Conservation (phyloP, 108 stramenopile species). For the Hondaea fermentalgiana region DNA sequence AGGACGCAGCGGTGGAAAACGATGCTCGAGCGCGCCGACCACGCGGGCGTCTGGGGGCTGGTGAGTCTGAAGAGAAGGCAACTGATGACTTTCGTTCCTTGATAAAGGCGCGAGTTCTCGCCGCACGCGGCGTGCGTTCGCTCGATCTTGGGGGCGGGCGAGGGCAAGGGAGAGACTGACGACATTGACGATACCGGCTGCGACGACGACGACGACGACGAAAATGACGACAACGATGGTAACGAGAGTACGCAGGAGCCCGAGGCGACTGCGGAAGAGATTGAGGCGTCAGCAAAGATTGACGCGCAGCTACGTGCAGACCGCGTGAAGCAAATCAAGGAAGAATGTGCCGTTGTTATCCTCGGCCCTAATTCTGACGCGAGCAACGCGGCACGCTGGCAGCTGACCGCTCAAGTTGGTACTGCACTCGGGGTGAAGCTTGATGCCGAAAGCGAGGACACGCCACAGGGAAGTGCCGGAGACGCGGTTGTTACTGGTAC, state of each 20-base stretch:
- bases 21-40: neutral
- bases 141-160: too few relatives aligned
- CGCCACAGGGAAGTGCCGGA: too few relatives aligned
- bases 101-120: too few relatives aligned
- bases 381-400: neutral
- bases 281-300: neutral
- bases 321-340: neutral
- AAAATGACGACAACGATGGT: too few relatives aligned
- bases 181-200: too few relatives aligned
- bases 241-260: neutral
- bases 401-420: neutral
- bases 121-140: too few relatives aligned
- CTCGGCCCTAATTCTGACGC: neutral
- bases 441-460: neutral
- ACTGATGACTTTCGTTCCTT: too few relatives aligned
- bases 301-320: neutral
- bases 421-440: neutral
- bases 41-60: neutral
- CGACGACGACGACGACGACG: too few relatives aligned
- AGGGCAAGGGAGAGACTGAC: too few relatives aligned
- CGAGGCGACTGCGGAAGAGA: neutral
- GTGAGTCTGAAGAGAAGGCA: neutral
- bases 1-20: neutral
- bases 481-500: neutral
- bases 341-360: neutral